phyloP scores from a whole-genome alignment of 164 flowering plant species.

The Kingdonia uniflora region DNA sequence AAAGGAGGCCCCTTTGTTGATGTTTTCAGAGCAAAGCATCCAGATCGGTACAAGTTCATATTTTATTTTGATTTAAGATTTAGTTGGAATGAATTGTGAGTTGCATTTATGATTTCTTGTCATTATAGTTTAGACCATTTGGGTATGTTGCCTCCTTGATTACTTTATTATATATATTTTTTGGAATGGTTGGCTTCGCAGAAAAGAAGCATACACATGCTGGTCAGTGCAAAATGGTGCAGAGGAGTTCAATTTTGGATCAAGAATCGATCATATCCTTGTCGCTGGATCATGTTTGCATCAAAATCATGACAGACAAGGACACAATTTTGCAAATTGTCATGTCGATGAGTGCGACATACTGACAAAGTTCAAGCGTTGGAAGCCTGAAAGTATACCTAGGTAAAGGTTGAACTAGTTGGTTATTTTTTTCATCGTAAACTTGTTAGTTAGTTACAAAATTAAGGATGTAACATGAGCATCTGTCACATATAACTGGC shows the following conservation, averaged over 20 bases:
- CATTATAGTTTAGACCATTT: too few relatives aligned
- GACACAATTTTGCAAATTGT: conserved; percentile 55
- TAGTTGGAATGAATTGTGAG: too few relatives aligned
- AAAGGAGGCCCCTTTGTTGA: conserved; percentile 72
- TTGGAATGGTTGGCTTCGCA: conserved; percentile 12
- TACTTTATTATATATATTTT: neutral
- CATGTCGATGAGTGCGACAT: conserved; percentile 90
- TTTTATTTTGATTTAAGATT: neutral
- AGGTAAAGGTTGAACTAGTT: conserved; percentile 31
- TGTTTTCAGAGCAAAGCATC: conserved; percentile 83
- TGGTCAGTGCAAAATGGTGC: conserved; percentile 81
- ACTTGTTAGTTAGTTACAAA: too few relatives aligned
- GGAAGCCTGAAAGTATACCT: conserved; percentile 58
- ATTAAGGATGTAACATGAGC: too few relatives aligned
- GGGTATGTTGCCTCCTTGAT: neutral
- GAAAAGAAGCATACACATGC: conserved; percentile 90
- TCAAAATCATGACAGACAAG: conserved; percentile 26
- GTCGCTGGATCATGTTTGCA: conserved; percentile 77
- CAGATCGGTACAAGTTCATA: conserved; percentile 44
- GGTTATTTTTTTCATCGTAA: too few relatives aligned
- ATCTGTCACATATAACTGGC: too few relatives aligned
- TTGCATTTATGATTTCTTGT: too few relatives aligned
- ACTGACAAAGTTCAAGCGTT: conserved; percentile 63
- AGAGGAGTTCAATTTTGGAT: conserved; percentile 83
- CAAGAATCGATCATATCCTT: conserved; percentile 92